These are phyloP conservation scores for Phialocephala subalpina DNA, from an alignment of 2,329 filamentous ascomycete species.

Conservation along the genomic window DNA sequence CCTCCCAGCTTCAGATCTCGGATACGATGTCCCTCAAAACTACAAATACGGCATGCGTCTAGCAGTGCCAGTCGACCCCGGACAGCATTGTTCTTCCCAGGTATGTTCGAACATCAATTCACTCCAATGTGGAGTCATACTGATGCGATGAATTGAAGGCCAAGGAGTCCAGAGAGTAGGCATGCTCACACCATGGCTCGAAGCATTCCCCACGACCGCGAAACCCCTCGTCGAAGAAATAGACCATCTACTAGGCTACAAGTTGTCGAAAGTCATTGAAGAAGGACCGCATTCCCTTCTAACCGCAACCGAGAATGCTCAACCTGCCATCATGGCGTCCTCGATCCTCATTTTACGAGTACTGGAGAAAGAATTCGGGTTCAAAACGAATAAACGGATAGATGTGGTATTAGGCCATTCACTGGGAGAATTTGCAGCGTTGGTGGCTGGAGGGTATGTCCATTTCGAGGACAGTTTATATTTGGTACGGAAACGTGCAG, in stretches of 20 bases:
- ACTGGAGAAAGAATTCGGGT: conserved; percentile 84
- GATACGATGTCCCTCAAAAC: not conserved
- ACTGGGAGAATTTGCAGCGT: conserved; percentile 89
- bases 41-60: conserved; percentile 37
- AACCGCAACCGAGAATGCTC: conserved; percentile 85
- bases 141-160: conserved; percentile 55
- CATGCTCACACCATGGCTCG: conserved; percentile 87
- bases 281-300: conserved; percentile 80
- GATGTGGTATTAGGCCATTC: conserved; percentile 91
- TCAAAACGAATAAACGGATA: conserved; percentile 73
- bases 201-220: conserved; percentile 82
- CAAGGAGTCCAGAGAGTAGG: conserved; percentile 90
- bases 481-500: conserved; percentile 79
- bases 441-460: conserved; percentile 85
- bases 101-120: conserved; percentile 34
- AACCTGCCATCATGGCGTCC: conserved; percentile 96
- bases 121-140: conserved; percentile 14
- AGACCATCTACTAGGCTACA: conserved; percentile 77
- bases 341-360: conserved; percentile 89
- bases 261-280: conserved; percentile 80
- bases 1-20: no score
- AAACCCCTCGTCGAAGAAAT: conserved; percentile 84
- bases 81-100: conserved; percentile 49
- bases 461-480: conserved; percentile 79
- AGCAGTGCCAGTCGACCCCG: conserved; percentile 39